Evolutionary conservation across 768 basidiomycete genomes (phyloP).

Genomic region (Symmetrospora coprosmae): DNA sequence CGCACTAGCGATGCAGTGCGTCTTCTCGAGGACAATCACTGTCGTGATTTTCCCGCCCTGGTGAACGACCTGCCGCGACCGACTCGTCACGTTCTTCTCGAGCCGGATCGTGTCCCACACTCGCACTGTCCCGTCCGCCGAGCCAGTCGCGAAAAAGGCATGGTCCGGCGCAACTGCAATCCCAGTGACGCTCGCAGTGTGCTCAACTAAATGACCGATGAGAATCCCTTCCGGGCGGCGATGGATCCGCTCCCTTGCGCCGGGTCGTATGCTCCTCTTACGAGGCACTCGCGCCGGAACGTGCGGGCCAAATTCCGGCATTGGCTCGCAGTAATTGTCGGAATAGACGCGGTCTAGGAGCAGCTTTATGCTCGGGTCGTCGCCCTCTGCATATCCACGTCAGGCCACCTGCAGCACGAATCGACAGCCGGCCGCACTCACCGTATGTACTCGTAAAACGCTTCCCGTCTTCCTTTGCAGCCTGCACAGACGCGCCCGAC

Average conservation of each 20-base stretch:
- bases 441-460: slow-evolving; percentile 39
- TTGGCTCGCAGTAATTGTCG: slow-evolving; percentile 64
- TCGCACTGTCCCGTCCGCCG: slow-evolving; percentile 40
- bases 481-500: slow-evolving; percentile 41
- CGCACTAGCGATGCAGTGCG: slow-evolving; percentile 72
- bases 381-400: slow-evolving; percentile 56
- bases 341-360: slow-evolving; percentile 78
- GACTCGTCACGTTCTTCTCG: slow-evolving; percentile 83
- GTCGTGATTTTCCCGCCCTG: slow-evolving; percentile 55
- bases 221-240: slow-evolving; percentile 59
- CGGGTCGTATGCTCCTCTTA: slow-evolving; percentile 54
- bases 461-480: not conserved
- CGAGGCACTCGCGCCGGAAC: slow-evolving; percentile 68
- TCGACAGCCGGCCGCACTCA: not conserved
- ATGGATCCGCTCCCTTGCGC: slow-evolving; percentile 50
- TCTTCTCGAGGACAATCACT: slow-evolving; percentile 65
- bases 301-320: slow-evolving; percentile 80
- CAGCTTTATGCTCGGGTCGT: slow-evolving; percentile 76
- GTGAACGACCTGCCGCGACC: slow-evolving; percentile 38
- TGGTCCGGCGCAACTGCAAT: slow-evolving; percentile 85
- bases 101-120: slow-evolving; percentile 59
- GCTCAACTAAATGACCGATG: slow-evolving; percentile 69
- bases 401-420: not conserved
- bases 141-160: slow-evolving; percentile 53
- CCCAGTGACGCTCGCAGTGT: slow-evolving; percentile 61